Evolutionary conservation across 2,329 filamentous ascomycete genomes (phyloP).

Genomic region (Pseudogymnoascus sp.): DNA sequence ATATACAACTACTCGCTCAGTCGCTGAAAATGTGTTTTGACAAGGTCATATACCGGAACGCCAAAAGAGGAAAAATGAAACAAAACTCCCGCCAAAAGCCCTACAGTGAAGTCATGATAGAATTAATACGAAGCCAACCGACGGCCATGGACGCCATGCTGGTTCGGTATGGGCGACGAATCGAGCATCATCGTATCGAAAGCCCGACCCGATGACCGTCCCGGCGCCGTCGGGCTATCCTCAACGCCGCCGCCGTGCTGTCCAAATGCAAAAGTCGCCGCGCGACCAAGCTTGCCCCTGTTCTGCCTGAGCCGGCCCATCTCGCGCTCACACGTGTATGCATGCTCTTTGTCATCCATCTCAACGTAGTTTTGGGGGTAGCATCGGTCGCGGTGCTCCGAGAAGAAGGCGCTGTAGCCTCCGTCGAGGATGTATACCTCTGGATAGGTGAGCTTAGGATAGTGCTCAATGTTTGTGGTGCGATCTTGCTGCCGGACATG

Average conservation of each 20-base stretch:
- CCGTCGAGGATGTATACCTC: constrained; percentile 97
- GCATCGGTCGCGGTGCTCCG: constrained; percentile 70
- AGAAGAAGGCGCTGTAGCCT: constrained; percentile 91
- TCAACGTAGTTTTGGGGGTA: constrained; percentile 94
- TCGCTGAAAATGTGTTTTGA: constrained; percentile 9
- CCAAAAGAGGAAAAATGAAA: constrained; percentile 7
- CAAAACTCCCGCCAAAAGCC: neutral
- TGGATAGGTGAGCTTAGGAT: constrained; percentile 85
- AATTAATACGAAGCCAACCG: constrained; percentile 59
- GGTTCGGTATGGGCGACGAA: constrained; percentile 38
- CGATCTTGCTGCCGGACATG: constrained; percentile 87
- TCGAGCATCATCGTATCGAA: constrained; percentile 33
- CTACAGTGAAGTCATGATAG: constrained; percentile 10
- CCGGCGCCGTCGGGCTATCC: constrained; percentile 50
- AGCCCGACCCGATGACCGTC: constrained; percentile 21
- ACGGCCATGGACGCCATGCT: constrained; percentile 48
- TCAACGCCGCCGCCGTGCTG: constrained; percentile 52
- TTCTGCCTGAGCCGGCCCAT: constrained; percentile 85
- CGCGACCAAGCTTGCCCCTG: constrained; percentile 74
- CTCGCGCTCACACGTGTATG: constrained; percentile 86
- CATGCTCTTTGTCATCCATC: constrained; percentile 90
- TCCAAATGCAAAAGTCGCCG: constrained; percentile 93
- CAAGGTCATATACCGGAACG: constrained; percentile 11
- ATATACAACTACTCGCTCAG: constrained; percentile 7
- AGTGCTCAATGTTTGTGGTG: constrained; percentile 73